Evolutionary conservation across 2,329 filamentous ascomycete genomes (phyloP).

Genomic region (Colletotrichum sp.): DNA sequence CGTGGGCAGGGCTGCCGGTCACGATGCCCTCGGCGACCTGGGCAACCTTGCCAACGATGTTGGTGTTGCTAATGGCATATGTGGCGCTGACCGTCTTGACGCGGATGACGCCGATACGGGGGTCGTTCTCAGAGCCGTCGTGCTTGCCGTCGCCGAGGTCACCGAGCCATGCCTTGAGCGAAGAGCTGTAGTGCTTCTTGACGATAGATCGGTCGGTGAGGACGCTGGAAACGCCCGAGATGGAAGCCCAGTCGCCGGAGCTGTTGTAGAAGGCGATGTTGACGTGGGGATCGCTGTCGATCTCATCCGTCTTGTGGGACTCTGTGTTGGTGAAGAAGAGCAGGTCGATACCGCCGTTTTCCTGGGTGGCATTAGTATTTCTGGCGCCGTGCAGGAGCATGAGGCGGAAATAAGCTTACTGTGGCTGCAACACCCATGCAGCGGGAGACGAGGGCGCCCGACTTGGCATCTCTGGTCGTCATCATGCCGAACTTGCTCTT

Average conservation of each 20-base stretch:
- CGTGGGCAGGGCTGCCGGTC: conserved; percentile 71
- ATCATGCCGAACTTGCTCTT: conserved; percentile 86
- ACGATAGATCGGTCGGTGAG: conserved; percentile 72
- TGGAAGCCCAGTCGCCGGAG: conserved; percentile 84
- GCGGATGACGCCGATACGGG: conserved; percentile 80
- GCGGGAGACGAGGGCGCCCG: conserved; percentile 74
- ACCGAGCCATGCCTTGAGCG: conserved; percentile 84
- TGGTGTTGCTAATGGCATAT: conserved; percentile 70
- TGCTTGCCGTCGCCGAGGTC: conserved; percentile 84
- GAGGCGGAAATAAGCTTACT: conserved; percentile 48
- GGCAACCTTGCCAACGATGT: conserved; percentile 65
- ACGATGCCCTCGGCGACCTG: conserved; percentile 79
- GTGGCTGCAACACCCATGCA: conserved; percentile 86
- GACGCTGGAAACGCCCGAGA: conserved; percentile 75
- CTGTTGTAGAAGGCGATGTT: conserved; percentile 82
- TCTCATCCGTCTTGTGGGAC: conserved; percentile 85
- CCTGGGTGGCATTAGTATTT: conserved; percentile 50
- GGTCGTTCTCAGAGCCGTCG: conserved; percentile 81
- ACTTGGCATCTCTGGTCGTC: conserved; percentile 74
- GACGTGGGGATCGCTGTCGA: conserved; percentile 73
- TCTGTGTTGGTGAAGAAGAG: conserved; percentile 93
- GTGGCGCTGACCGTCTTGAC: conserved; percentile 76
- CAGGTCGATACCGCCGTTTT: conserved; percentile 78
- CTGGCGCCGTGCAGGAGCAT: rapidly evolving
- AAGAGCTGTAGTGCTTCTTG: conserved; percentile 75